A percentile compares a stretch with the other conserved stretches of the same genome.
These are phyloP conservation scores for Ustilago bromivora DNA, from an alignment of 1,284 basidiomycete genomes.

Conservation along the genomic window DNA sequence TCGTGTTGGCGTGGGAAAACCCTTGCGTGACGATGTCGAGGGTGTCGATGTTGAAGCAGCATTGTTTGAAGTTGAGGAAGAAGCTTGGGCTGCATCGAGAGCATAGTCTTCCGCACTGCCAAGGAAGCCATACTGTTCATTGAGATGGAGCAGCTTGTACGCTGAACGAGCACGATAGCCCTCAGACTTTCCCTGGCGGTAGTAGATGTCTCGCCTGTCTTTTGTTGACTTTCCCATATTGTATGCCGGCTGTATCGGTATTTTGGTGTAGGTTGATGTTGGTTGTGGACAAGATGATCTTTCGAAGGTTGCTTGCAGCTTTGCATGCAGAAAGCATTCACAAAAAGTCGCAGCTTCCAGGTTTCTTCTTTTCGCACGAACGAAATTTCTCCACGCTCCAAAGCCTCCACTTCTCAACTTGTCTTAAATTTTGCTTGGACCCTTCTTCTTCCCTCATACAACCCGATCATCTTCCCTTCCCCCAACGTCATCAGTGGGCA, in stretches of 20 bases:
- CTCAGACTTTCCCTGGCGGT: constrained; percentile 71
- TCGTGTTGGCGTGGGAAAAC: constrained; percentile 54
- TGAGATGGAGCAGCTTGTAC: constrained; percentile 73
- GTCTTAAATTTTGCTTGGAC: constrained; percentile 1
- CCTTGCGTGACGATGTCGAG: not conserved
- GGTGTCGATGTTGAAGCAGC: not conserved
- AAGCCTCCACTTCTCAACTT: not conserved
- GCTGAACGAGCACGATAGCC: constrained; percentile 74
- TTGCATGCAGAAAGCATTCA: constrained; percentile 11
- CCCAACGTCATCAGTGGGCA: not conserved
- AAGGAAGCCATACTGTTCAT: constrained; percentile 74
- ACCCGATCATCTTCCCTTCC: not conserved
- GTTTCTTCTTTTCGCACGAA: constrained; percentile 25
- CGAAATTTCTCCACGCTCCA: not conserved
- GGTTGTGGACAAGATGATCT: constrained; percentile 3
- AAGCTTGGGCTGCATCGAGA: constrained; percentile 21
- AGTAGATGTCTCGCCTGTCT: constrained; percentile 74
- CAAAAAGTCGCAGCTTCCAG: not conserved
- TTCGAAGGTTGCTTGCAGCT: not conserved
- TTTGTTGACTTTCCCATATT: constrained; percentile 68
- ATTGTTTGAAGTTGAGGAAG: constrained; percentile 6
- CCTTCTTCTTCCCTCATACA: constrained; percentile 1
- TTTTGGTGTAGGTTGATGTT: not conserved
- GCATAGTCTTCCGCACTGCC: constrained; percentile 57
- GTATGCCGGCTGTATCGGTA: not conserved